Conservation (phyloP, 1,139 yeast species). For the Lodderomyces theae region DNA sequence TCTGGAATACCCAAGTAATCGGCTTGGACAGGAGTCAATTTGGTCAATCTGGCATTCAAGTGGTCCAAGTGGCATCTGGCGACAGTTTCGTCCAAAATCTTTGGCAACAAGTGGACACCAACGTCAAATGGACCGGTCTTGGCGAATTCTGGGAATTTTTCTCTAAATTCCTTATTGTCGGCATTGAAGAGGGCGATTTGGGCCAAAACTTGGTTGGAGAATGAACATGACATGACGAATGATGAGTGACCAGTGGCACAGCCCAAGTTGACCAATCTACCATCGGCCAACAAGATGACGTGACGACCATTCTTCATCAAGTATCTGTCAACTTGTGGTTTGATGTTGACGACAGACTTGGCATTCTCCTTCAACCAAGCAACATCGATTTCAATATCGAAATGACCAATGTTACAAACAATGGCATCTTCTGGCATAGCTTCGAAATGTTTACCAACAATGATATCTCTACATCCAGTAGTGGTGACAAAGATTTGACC, state of each 20-base stretch:
- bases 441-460: slow-evolving; percentile 83
- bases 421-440: slow-evolving; percentile 99
- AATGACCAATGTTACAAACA: slow-evolving; percentile 99
- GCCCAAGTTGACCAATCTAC: slow-evolving; percentile 99
- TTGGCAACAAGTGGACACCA: slow-evolving; percentile 97
- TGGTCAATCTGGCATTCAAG: slow-evolving; percentile 87
- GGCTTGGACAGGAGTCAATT: slow-evolving; percentile 77
- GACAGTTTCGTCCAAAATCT: slow-evolving; percentile 97
- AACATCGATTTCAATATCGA: slow-evolving; percentile 98
- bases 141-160: slow-evolving; percentile 82
- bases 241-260: slow-evolving; percentile 99
- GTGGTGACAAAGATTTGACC: slow-evolving; percentile 99
- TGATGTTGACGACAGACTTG: slow-evolving; percentile 87
- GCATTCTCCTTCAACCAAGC: slow-evolving; percentile 97
- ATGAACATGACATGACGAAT: slow-evolving; percentile 99
- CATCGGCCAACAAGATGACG: slow-evolving; percentile 96
- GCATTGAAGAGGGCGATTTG: slow-evolving; percentile 98
- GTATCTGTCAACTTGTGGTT: slow-evolving; percentile 99
- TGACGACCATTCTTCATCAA: slow-evolving; percentile 89
- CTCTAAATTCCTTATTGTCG: slow-evolving; percentile 76
- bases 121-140: slow-evolving; percentile 87
- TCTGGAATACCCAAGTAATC: slow-evolving; percentile 92
- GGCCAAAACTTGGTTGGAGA: slow-evolving; percentile 99
- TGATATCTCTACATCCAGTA: slow-evolving; percentile 99
- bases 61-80: slow-evolving; percentile 97